These are phyloP conservation scores for Macrotyloma uniflorum DNA, from an alignment of 306 rosid species.

Conservation along the genomic window DNA sequence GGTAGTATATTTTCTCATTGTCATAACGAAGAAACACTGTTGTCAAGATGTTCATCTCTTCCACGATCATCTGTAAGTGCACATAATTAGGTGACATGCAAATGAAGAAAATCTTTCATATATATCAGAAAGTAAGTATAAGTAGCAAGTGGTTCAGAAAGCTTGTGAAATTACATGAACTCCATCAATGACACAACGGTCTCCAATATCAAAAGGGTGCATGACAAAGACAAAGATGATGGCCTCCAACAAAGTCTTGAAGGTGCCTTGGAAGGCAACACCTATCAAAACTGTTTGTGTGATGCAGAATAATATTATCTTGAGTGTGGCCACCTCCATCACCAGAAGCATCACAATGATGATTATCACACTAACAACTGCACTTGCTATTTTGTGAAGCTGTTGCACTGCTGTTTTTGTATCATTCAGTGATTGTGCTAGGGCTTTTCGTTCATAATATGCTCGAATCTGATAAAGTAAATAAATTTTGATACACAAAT, in stretches of 20 bases:
- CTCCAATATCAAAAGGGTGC: constrained; percentile 68
- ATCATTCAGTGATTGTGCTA: constrained; percentile 59
- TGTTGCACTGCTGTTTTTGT: constrained; percentile 68
- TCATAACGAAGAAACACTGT: constrained; percentile 63
- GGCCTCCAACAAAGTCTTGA: constrained; percentile 57
- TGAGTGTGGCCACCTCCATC: constrained; percentile 51
- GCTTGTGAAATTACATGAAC: constrained; percentile 43
- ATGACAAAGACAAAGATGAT: constrained; percentile 60
- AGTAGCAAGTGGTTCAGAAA: not conserved
- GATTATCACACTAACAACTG: constrained; percentile 50
- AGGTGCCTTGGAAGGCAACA: constrained; percentile 58
- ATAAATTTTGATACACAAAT: not conserved
- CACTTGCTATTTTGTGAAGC: constrained; percentile 60
- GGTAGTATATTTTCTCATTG: constrained; percentile 62
- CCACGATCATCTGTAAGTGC: constrained; percentile 54
- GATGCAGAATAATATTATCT: constrained; percentile 43
- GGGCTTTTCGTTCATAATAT: constrained; percentile 54
- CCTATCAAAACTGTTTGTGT: constrained; percentile 54
- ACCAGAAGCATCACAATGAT: constrained; percentile 46
- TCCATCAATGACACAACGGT: constrained; percentile 59
- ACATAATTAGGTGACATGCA: not conserved
- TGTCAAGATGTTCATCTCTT: constrained; percentile 62
- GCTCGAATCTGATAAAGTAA: constrained; percentile 53
- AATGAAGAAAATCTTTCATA: not conserved
- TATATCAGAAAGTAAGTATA: not conserved